Evolutionary conservation across 306 rosid species (phyloP).

Genomic region (Trichosanthes truncata): DNA sequence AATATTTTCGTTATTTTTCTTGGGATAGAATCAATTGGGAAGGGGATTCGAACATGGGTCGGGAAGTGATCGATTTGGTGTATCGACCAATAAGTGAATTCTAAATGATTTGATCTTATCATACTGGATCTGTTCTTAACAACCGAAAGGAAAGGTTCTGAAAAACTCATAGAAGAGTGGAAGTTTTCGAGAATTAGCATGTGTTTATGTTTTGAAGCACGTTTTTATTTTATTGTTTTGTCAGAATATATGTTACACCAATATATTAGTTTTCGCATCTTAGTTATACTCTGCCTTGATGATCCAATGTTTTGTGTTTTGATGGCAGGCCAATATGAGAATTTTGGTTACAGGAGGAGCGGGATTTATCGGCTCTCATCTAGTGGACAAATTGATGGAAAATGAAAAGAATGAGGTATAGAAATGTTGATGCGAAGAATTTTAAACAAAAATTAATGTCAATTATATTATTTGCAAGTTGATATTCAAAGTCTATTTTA

Average conservation of each 20-base stretch:
- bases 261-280: not conserved
- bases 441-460: not conserved
- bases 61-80: not conserved
- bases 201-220: not conserved
- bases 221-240: not conserved
- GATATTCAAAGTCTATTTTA: not conserved
- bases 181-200: not conserved
- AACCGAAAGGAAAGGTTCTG: not conserved
- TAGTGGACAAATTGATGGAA: slow-evolving; percentile 94
- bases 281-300: not conserved
- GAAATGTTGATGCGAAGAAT: not conserved
- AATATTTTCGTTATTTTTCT: not conserved
- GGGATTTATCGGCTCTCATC: slow-evolving; percentile 96
- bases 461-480: not conserved
- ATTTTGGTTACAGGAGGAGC: slow-evolving; percentile 97
- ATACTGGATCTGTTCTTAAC: not conserved
- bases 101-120: not conserved
- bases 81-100: not conserved
- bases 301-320: not conserved
- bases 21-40: not conserved
- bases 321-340: slow-evolving; percentile 82
- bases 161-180: not conserved
- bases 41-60: not conserved
- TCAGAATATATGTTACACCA: not conserved
- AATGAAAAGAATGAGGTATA: slow-evolving; percentile 86